Evolutionary conservation across 192 early-diverging fungal species (phyloP), one percentile per base, ranked within the genome.

Genomic region (Entomortierella parvispora): DNA sequence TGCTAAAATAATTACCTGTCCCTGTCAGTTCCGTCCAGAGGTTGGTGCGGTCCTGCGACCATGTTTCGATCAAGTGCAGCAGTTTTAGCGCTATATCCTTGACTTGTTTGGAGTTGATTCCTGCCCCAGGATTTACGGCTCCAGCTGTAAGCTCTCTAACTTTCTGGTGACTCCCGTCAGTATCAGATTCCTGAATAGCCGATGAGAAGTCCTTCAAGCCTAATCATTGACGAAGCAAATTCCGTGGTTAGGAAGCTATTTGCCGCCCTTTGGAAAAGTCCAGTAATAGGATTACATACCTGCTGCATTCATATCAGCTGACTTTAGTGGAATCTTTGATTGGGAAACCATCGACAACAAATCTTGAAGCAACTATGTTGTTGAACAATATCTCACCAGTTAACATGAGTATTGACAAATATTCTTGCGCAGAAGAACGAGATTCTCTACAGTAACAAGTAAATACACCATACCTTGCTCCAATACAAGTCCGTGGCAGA

Each of bases 401-500:
- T 40, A 9, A 40, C 37, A 5, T 40, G 7, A 9, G 37, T 12
- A 40, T 12, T 40, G 7, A 40, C 12, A n/a, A n/a, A n/a, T n/a
- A n/a, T n/a, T n/a, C n/a, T n/a, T n/a, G n/a, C n/a, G n/a, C n/a
- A n/a, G n/a, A n/a, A n/a, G n/a, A n/a, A n/a, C n/a, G n/a, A n/a
- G n/a, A n/a, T n/a, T n/a, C n/a, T n/a, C n/a, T n/a, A n/a, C n/a
- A n/a, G n/a, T n/a, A n/a, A n/a, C 37, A 9, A 9, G 37, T 40
- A 26, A 45, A 26, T 22, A 56, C 20, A 57, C 18, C 28, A 60
- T 29, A 85, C 86, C 53, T 71, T 67, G 52, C 81, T 83, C 87
- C 87, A 88, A 59, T 81, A 65, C 15, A 51, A 22, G 57, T 86
- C 84, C 25, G 85, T 53, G 9, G 77, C 32, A 46, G 65, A 69